Base-by-base conservation (phyloP, 1,139 yeast species). In the Debaryomycetaceae sp. region DNA sequence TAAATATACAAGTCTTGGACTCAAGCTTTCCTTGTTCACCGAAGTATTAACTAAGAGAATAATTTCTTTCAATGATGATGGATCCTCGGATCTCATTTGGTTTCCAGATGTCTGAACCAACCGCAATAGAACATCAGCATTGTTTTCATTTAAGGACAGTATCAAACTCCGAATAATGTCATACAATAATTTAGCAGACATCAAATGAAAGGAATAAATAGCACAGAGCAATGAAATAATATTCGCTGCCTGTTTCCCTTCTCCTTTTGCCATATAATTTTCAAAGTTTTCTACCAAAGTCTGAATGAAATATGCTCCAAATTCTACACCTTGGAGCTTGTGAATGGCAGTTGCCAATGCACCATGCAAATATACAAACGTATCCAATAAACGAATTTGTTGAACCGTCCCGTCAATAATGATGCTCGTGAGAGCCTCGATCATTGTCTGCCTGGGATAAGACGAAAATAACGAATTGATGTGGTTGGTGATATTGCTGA, bases 71-170 rank as follows among this genome's bases (percentile, higher is more conserved):
- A 94, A 70, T 0, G 97, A 83, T 6, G 78, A 63, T 2, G 98
- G 95, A 58, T 92, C 98, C 56, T 94, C 98, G 2, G 87, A 67
- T 52, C 98, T 78, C 63, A 94, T 78, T 55, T 87, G 89, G 14
- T 83, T 77, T 34, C 98, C 99, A 5, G 91, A 79, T 31, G 79
- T 80, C 38, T 86, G 76, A 17, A 92, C 70, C 17, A 92, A 69
- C 47, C 83, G 76, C 39, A 92, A 67, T 39, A 94, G 67, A 28
- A 87, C 63, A 51, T 91, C 98, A 1, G 95, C 87, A 48, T 86
- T 83, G 17, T 65, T 51, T 60, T 88, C 97, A 44, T 76, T 73
- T 30, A 88, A 76, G 11, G 79, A 75, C 4, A 58, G 54, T 29
- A 87, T 72, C 42, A 87, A 72, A 30, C 70, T 53, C 38, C 67